Evolutionary conservation across 257 asterid genomes (phyloP), one percentile per base, ranked within the genome.

Genomic region (Rubia yunnanensis): DNA sequence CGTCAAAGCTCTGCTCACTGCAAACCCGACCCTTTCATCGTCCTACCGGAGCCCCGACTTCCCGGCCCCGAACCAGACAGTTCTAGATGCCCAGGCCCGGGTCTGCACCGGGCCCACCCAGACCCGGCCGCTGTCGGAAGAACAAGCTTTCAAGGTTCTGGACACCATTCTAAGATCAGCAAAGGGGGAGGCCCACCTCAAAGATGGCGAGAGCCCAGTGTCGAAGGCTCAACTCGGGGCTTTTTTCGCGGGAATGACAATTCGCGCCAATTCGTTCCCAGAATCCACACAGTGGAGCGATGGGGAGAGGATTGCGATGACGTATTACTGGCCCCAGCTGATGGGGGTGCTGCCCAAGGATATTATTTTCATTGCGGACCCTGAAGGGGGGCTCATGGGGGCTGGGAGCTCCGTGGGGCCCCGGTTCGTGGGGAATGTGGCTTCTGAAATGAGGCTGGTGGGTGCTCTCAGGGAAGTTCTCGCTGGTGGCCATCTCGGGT

Each of bases 281-380:
- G 97, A 89, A 81, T 81, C 89, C 32, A 92, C 99, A 60, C 97
- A 85, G 52, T 92, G 99, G 99, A 92, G 94, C 62, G 97, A 89
- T 74, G 99, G 99, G 60, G 99, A 92, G 78, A 90, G 84, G 79
- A 82, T 68, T 59, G 97, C 97, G 31, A 83, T 92, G 91, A 67
- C 85, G 60, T 74, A 81, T 78, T 89, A 73, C 70, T 92, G 99
- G 99, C 99, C 99, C 26, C 81, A 85, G 71, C 76, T 92, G 59
- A 79, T 87, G 64, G 80, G 87, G 22, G 79, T 78, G 32, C 76
- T 92, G n/a, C 96, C 99, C 18, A 86, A 85, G 18, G 95, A 84
- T 77, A 73, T 85, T 26, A 79, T 92, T 44, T 92, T 89, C 74
- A 72, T 92, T 60, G 95, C 97, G 74, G 99, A 92, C 81, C 99